Evolutionary conservation across 768 basidiomycete species (phyloP).

Genomic region (Coprinopsis marcescibilis): DNA sequence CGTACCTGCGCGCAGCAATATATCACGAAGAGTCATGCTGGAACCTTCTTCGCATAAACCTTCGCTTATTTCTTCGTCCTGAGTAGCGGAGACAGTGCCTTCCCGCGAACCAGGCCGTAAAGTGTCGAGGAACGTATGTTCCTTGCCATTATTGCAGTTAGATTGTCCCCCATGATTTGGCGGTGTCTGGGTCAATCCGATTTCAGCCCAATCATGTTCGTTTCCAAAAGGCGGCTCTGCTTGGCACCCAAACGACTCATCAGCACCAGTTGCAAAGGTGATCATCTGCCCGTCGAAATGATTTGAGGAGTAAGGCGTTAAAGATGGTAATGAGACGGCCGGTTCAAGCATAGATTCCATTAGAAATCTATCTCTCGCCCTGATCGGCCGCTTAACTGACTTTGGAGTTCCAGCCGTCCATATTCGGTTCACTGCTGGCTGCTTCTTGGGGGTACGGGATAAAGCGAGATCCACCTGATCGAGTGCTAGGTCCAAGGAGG

Average conservation of each 20-base stretch:
- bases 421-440: slow-evolving; percentile 4
- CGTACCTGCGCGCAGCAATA: slow-evolving; percentile 35
- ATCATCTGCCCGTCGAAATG: slow-evolving; percentile 2
- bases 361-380: not conserved
- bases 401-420: slow-evolving; percentile 11
- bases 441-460: not conserved
- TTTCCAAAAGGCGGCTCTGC: too few species aligned
- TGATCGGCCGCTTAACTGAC: not conserved
- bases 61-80: slow-evolving; percentile 20
- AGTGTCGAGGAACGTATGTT: too few species aligned
- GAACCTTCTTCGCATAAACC: slow-evolving; percentile 29
- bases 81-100: not conserved
- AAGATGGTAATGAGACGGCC: not conserved
- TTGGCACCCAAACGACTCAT: too few species aligned
- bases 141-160: too few species aligned
- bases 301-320: slow-evolving; percentile 1
- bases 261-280: not conserved
- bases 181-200: too few species aligned
- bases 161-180: too few species aligned
- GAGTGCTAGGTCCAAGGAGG: slow-evolving; percentile 1
- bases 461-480: slow-evolving; percentile 1
- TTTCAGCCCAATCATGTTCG: too few species aligned
- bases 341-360: slow-evolving; percentile 2
- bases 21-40: slow-evolving; percentile 46
- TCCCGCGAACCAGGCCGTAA: too few species aligned